phyloP scores from a whole-genome alignment of 805 yeast genomes.

The Candida koratica region DNA sequence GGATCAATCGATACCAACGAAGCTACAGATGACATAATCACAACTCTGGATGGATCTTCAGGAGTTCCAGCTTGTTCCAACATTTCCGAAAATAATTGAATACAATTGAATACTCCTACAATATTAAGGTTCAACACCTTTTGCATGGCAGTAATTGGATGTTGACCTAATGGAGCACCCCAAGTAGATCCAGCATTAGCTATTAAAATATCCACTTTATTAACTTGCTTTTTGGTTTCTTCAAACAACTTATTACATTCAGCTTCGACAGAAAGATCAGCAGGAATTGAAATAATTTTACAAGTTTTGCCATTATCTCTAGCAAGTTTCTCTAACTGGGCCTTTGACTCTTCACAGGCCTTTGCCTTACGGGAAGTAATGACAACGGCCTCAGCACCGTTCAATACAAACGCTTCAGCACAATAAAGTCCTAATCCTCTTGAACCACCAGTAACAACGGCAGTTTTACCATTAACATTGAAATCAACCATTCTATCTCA shows the following conservation, averaged over 20 bases:
- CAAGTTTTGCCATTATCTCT: slow-evolving; percentile 29
- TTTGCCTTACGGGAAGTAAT: slow-evolving; percentile 60
- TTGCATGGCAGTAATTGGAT: slow-evolving; percentile 57
- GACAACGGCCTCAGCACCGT: slow-evolving; percentile 60
- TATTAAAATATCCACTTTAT: slow-evolving; percentile 55
- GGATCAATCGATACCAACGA: slow-evolving; percentile 40
- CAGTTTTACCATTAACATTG: slow-evolving; percentile 57
- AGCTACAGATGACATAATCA: slow-evolving; percentile 66
- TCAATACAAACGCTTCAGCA: slow-evolving; percentile 58
- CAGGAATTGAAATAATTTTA: slow-evolving; percentile 44
- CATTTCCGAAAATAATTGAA: slow-evolving; percentile 59
- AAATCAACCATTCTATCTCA: slow-evolving; percentile 41
- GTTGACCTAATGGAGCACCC: slow-evolving; percentile 63
- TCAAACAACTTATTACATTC: slow-evolving; percentile 46
- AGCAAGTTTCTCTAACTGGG: slow-evolving; percentile 33
- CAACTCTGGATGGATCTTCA: slow-evolving; percentile 59
- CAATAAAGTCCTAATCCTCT: slow-evolving; percentile 69
- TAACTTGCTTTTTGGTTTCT: slow-evolving; percentile 37
- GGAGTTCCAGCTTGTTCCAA: slow-evolving; percentile 48
- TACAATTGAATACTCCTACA: slow-evolving; percentile 62
- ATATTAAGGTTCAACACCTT: slow-evolving; percentile 63
- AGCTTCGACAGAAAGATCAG: slow-evolving; percentile 50
- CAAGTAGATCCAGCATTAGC: slow-evolving; percentile 81
- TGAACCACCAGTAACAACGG: slow-evolving; percentile 70
- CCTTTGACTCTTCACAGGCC: slow-evolving; percentile 59